Conservation (phyloP, 2,329 filamentous ascomycete genomes). For the Tolypocladium guangdongense region DNA sequence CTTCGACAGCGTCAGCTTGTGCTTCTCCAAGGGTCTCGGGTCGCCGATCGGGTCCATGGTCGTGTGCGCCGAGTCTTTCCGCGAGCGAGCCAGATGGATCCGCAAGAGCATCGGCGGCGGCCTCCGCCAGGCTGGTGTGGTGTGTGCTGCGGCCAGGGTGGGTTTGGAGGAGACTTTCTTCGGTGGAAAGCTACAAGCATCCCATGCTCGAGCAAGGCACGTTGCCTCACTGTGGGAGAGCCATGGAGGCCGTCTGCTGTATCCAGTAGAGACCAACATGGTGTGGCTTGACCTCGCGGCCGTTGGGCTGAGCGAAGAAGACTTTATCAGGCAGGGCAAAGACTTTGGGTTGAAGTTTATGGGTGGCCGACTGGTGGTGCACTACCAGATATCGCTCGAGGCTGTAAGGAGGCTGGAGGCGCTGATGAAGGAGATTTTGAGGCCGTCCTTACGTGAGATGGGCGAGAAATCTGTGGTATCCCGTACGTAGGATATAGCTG, state of each 20-base stretch:
- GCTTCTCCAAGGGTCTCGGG: constrained; percentile 72
- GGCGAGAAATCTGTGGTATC: too few relatives aligned
- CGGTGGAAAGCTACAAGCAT: constrained; percentile 45
- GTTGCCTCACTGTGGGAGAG: constrained; percentile 57
- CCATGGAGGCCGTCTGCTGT: constrained; percentile 56
- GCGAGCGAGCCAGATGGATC: constrained; percentile 28
- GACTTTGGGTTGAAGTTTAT: too few relatives aligned
- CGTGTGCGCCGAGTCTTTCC: constrained; percentile 32
- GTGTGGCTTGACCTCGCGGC: constrained; percentile 66
- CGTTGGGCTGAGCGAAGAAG: too few relatives aligned
- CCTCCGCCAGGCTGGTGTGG: constrained; percentile 58
- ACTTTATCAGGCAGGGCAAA: too few relatives aligned
- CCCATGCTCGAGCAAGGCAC: constrained; percentile 50
- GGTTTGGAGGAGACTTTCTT: constrained; percentile 42
- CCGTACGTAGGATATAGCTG: too few relatives aligned
- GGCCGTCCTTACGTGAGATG: too few relatives aligned
- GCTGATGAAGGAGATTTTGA: too few relatives aligned
- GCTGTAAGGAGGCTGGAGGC: too few relatives aligned
- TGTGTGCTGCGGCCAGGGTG: constrained; percentile 58
- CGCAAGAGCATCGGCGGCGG: constrained; percentile 68
- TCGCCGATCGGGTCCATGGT: constrained; percentile 70
- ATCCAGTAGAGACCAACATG: constrained; percentile 79
- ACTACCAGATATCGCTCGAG: too few relatives aligned
- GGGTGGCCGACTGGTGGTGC: too few relatives aligned
- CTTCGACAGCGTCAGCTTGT: constrained; percentile 65